Evolutionary conservation across 2,329 filamentous ascomycete species (phyloP).

Genomic region (Hansfordia pulvinata): DNA sequence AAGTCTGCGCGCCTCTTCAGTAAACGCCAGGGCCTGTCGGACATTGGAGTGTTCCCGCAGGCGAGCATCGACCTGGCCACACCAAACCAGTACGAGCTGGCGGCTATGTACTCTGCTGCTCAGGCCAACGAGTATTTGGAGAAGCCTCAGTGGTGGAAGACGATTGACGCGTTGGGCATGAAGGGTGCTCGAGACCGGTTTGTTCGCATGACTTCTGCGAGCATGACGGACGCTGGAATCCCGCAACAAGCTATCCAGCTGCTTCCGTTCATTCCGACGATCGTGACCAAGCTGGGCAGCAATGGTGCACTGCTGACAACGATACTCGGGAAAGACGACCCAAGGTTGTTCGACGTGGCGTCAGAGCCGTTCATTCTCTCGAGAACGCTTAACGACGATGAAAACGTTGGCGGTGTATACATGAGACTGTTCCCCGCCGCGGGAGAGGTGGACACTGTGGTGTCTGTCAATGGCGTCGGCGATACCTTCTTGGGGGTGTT

Average conservation of each 20-base stretch:
- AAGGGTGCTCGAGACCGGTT: conserved; percentile 60
- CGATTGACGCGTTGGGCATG: conserved; percentile 71
- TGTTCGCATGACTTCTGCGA: conserved; percentile 47
- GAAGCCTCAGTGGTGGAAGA: conserved; percentile 57
- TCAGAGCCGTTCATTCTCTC: conserved; percentile 60
- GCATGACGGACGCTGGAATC: conserved; percentile 65
- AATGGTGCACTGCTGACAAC: conserved; percentile 65
- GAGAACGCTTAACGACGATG: conserved; percentile 38
- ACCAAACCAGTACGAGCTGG: conserved; percentile 73
- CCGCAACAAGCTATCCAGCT: conserved; percentile 76
- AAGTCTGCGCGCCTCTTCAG: conserved; percentile 64
- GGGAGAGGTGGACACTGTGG: conserved; percentile 53
- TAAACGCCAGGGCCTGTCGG: conserved; percentile 18
- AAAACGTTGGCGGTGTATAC: conserved; percentile 61
- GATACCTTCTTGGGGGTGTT: conserved; percentile 84
- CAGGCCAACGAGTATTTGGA: conserved; percentile 55
- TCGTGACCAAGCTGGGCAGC: conserved; percentile 72
- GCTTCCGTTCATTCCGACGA: conserved; percentile 73
- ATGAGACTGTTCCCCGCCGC: conserved; percentile 59
- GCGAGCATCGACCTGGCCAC: conserved; percentile 61
- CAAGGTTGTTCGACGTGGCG: conserved; percentile 47
- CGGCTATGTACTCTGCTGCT: conserved; percentile 64
- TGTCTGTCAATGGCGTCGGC: conserved; percentile 88
- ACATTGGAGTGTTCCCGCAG: conserved; percentile 40
- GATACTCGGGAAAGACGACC: conserved; percentile 54